Evolutionary conservation across 1,284 basidiomycete species (phyloP), one percentile per base, ranked within the genome.

Genomic region (Cryptococcus hybrid): DNA sequence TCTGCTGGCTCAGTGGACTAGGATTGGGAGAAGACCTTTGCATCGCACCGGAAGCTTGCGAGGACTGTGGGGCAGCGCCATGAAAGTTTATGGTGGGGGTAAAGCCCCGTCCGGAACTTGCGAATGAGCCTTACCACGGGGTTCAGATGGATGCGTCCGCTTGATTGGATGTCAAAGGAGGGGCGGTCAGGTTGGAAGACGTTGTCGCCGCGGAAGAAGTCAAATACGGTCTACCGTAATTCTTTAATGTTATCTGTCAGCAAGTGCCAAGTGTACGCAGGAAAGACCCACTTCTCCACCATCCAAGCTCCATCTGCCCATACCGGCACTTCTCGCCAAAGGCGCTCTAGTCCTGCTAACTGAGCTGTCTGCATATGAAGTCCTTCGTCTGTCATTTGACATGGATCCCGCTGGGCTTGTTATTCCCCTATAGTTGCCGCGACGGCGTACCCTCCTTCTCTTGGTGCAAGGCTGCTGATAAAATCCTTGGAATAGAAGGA

Each of bases 371-470:
- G 38, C 43, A 58, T 54, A 40, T 15, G 18, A 49, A 37, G 70
- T 69, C 47, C 69, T 61, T 47, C 71, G 56, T 40, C 54, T 61
- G 37, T 51, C 36, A 42, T 73, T 68, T 9, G 55, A 50, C 55
- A 63, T 67, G 24, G 62, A 59, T 12, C 63, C 65, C 5, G 51
- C 53, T 6, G 62, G 57, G 44, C 63, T 54, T 37, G 70, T 53
- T 36, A 59, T 60, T 49, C 67, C 65, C 64, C 69, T 57, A 77
- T 65, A 57, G 64, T 61, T 5, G 77, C 77, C 3, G 77, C 77
- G 39, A 78, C 64, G 0, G 77, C 77, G 62, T 78, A 78, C 7
- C 77, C 77, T 18, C 77, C 77, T 55, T 78, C 77, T 40, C 75
- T 63, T 6, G 75, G 75, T 7, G 70, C 74, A 2, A 77, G 59